Conservation (phyloP, 2,329 filamentous ascomycete species). For the Pseudogymnoascus sp. region DNA sequence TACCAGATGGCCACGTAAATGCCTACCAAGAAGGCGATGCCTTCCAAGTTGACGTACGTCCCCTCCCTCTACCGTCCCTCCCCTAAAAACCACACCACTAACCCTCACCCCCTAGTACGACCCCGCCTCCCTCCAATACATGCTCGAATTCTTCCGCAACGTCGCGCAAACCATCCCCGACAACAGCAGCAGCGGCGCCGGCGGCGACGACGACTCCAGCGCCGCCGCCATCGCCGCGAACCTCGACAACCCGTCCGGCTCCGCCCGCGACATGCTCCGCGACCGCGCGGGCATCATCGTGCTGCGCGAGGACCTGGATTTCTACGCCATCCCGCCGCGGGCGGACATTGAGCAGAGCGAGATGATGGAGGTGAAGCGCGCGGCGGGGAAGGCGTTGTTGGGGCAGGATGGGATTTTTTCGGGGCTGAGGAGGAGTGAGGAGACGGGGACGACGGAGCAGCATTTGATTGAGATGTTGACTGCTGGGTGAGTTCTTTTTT, state of each 20-base stretch:
- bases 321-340: constrained; percentile 87
- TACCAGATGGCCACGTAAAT: constrained; percentile 93
- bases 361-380: constrained; percentile 95
- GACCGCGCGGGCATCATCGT: constrained; percentile 94
- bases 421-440: constrained; percentile 87
- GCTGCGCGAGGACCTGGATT: constrained; percentile 89
- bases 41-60: constrained; percentile 91
- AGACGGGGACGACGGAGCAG: constrained; percentile 92
- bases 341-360: constrained; percentile 76
- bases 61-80: constrained; percentile 22
- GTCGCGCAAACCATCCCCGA: constrained; percentile 93
- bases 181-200: constrained; percentile 36
- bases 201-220: constrained; percentile 39
- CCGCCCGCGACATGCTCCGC: constrained; percentile 69
- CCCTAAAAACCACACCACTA: constrained; percentile 37
- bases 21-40: constrained; percentile 88
- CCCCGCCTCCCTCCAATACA: constrained; percentile 91
- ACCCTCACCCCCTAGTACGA: constrained; percentile 67
- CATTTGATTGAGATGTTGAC: constrained; percentile 99
- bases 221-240: constrained; percentile 43
- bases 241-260: constrained; percentile 63
- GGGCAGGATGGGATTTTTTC: constrained; percentile 94
- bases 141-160: constrained; percentile 96
- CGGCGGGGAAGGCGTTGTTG: constrained; percentile 77
- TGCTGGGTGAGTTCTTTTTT: constrained; percentile 63